A percentile compares a stretch with the other conserved stretches of the same genome.
Conservation (phyloP, 2,329 filamentous ascomycete species). For the Epichloe scottii region DNA sequence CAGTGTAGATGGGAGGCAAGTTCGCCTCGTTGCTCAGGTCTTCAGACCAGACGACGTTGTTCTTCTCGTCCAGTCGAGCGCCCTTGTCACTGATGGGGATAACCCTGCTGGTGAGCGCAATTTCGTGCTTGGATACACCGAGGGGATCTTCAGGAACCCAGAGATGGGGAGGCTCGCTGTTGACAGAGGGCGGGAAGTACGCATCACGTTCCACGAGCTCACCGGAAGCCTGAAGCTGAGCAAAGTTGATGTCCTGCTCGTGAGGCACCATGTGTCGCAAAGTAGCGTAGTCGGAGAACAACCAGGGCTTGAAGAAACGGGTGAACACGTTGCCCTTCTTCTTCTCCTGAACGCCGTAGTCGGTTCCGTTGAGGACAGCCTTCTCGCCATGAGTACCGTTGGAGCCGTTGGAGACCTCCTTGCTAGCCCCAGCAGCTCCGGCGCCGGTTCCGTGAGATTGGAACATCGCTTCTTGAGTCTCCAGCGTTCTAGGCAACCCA, state of each 20-base stretch:
- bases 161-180: slow-evolving; percentile 45
- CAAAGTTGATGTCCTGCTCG: slow-evolving; percentile 30
- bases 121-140: slow-evolving; percentile 59
- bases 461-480: slow-evolving; percentile 29
- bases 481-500: slow-evolving; percentile 53
- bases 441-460: slow-evolving; percentile 16
- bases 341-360: slow-evolving; percentile 26
- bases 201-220: slow-evolving; percentile 50
- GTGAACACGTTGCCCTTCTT: slow-evolving; percentile 41
- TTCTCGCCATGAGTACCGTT: slow-evolving; percentile 5
- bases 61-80: slow-evolving; percentile 55
- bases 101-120: slow-evolving; percentile 51
- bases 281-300: slow-evolving; percentile 57
- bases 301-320: slow-evolving; percentile 63
- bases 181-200: slow-evolving; percentile 61
- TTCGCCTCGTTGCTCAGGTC: slow-evolving; percentile 17
- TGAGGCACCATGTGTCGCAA: slow-evolving; percentile 60
- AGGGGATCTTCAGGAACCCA: slow-evolving; percentile 66
- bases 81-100: slow-evolving; percentile 64
- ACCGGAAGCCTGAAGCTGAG: slow-evolving; percentile 43
- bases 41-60: slow-evolving; percentile 29
- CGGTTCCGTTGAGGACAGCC: slow-evolving; percentile 10
- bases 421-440: slow-evolving; percentile 12
- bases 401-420: slow-evolving; percentile 3
- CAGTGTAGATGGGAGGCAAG: slow-evolving; percentile 30